These are phyloP conservation scores for Aspergillus sparsus DNA, from an alignment of 495 filamentous ascomycete species.

Conservation along the genomic window DNA sequence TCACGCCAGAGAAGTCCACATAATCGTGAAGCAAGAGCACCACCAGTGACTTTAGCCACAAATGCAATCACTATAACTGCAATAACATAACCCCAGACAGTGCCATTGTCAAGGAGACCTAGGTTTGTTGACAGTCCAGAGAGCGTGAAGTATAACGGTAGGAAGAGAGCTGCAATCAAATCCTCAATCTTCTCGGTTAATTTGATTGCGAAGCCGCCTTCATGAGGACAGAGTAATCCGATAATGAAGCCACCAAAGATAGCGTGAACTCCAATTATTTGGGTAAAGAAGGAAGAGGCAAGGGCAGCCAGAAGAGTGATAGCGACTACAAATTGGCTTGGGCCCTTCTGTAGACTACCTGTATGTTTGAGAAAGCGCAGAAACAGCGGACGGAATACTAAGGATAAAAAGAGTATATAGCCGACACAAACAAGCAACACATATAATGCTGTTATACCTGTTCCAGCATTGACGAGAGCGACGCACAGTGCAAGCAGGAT, in stretches of 20 bases:
- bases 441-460: constrained; percentile 82
- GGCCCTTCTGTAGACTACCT: constrained; percentile 84
- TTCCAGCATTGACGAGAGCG: constrained; percentile 85
- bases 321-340: constrained; percentile 81
- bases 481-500: constrained; percentile 92
- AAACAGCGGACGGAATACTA: constrained; percentile 75
- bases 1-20: constrained; percentile 91
- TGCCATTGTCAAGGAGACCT: constrained; percentile 77
- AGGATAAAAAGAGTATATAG: constrained; percentile 77
- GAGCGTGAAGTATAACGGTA: constrained; percentile 93
- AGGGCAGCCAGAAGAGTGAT: constrained; percentile 80
- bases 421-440: constrained; percentile 76
- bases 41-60: constrained; percentile 80
- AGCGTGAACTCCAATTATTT: constrained; percentile 86
- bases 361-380: constrained; percentile 70
- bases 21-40: constrained; percentile 73
- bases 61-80: constrained; percentile 84
- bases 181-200: constrained; percentile 97
- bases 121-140: constrained; percentile 90
- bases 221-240: constrained; percentile 90
- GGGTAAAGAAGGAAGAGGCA: constrained; percentile 90
- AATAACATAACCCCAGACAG: constrained; percentile 91
- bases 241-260: constrained; percentile 90
- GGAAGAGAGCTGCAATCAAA: constrained; percentile 80
- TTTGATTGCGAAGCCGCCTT: constrained; percentile 92